phyloP scores from a whole-genome alignment of 192 early-diverging fungal species.

The Allomyces macrogynus region DNA sequence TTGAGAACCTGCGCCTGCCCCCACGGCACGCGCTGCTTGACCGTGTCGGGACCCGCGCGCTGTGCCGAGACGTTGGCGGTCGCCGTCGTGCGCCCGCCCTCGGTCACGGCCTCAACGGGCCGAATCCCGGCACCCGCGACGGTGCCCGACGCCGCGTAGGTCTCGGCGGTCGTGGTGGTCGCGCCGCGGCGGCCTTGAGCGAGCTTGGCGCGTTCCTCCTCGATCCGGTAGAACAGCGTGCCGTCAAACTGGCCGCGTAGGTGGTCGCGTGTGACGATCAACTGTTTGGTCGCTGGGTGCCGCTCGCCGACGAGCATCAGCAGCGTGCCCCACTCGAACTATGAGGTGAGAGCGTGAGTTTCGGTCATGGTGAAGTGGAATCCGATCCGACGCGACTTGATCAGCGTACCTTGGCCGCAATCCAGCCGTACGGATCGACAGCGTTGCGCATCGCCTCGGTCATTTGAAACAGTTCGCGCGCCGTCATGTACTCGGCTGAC shows the following conservation, averaged over 20 bases:
- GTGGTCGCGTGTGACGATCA: not conserved
- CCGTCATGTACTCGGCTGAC: not conserved
- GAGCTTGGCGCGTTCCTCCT: not conserved
- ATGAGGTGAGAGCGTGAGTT: not conserved
- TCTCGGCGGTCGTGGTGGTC: no score
- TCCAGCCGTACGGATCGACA: not conserved
- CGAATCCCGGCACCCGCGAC: no score
- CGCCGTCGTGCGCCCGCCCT: no score
- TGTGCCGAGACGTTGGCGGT: no score
- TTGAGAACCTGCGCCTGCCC: no score
- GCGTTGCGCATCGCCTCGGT: not conserved
- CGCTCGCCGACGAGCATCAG: not conserved
- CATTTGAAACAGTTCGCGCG: not conserved
- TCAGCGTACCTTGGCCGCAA: not conserved
- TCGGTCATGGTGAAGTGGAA: no score
- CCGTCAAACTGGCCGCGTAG: not conserved
- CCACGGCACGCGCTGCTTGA: no score
- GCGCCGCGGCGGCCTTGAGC: no score
- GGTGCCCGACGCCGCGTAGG: no score
- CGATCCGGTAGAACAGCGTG: not conserved
- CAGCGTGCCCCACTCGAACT: not conserved
- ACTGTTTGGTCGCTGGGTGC: not conserved
- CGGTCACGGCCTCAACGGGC: no score
- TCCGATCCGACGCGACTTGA: no score
- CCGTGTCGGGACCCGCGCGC: no score